Evolutionary conservation across 208 protist genomes (phyloP).

Genomic region (Balamuthia mandrillaris): DNA sequence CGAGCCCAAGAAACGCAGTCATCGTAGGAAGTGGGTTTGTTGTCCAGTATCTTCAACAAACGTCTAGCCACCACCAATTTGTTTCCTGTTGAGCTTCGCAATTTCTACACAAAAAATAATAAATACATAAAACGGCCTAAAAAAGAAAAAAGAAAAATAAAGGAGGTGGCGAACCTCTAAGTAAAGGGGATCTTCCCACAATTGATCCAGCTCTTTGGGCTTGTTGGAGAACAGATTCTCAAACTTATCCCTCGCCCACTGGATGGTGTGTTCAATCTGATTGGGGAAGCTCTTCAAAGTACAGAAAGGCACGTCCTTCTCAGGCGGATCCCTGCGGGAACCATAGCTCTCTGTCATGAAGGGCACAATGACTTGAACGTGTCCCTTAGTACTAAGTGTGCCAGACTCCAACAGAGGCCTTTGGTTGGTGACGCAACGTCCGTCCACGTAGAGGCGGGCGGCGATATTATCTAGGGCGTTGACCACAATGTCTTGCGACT

Average conservation of each 20-base stretch:
- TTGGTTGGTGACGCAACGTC: slow-evolving; percentile 64
- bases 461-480: slow-evolving; percentile 99
- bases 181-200: slow-evolving; percentile 51
- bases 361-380: slow-evolving; percentile 94
- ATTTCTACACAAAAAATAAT: too few relatives aligned
- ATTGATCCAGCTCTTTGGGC: slow-evolving; percentile 67
- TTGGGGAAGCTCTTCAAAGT: slow-evolving; percentile 99
- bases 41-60: not conserved
- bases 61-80: not conserved
- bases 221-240: slow-evolving; percentile 73
- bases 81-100: not conserved
- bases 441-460: slow-evolving; percentile 76
- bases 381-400: slow-evolving; percentile 97
- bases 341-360: slow-evolving; percentile 97
- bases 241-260: slow-evolving; percentile 76
- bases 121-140: too few relatives aligned
- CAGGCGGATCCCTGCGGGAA: slow-evolving; percentile 92
- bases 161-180: slow-evolving; percentile 50
- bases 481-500: slow-evolving; percentile 82
- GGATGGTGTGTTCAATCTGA: slow-evolving; percentile 97
- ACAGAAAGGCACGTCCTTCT: slow-evolving; percentile 98
- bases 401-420: slow-evolving; percentile 97
- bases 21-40: slow-evolving; percentile 66
- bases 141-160: not conserved
- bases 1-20: slow-evolving; percentile 91